These are phyloP conservation scores for Hanseniaspora lachancei DNA, from an alignment of 805 yeast genomes.

Conservation along the genomic window DNA sequence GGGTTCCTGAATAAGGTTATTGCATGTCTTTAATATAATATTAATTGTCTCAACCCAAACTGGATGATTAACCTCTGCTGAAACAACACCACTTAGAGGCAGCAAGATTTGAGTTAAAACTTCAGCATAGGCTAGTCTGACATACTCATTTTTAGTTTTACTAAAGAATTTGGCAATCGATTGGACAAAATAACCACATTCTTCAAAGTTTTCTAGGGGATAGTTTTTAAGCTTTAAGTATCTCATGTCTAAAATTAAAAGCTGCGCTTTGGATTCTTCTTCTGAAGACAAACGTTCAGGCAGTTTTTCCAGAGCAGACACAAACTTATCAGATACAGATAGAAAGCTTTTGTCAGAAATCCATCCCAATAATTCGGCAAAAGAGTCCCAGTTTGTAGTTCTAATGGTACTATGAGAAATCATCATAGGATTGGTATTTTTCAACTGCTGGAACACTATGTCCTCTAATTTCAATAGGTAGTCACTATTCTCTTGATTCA, in stretches of 20 bases:
- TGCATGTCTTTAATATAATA: constrained; percentile 40
- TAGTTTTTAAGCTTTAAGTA: constrained; percentile 64
- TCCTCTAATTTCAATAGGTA: constrained; percentile 78
- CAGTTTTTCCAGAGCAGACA: constrained; percentile 78
- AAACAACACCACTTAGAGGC: constrained; percentile 71
- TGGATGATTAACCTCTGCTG: constrained; percentile 94
- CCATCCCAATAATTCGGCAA: constrained; percentile 77
- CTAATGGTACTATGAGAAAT: constrained; percentile 59
- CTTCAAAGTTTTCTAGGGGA: constrained; percentile 84
- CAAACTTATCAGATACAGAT: constrained; percentile 83
- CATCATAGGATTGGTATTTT: constrained; percentile 68
- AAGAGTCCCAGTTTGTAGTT: constrained; percentile 84
- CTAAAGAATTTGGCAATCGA: constrained; percentile 75
- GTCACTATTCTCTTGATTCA: constrained; percentile 61
- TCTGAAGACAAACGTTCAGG: constrained; percentile 41
- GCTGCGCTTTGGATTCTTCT: constrained; percentile 50
- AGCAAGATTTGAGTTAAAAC: constrained; percentile 61
- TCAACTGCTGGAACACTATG: constrained; percentile 78
- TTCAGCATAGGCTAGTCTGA: constrained; percentile 71
- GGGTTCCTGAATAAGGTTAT: constrained; percentile 32
- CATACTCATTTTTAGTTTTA: constrained; percentile 47
- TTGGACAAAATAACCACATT: constrained; percentile 77
- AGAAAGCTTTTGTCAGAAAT: constrained; percentile 78
- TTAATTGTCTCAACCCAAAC: constrained; percentile 79
- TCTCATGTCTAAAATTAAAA: constrained; percentile 85